Base-by-base conservation (phyloP, 257 asterid genomes). In the Pogostemon cablin region DNA sequence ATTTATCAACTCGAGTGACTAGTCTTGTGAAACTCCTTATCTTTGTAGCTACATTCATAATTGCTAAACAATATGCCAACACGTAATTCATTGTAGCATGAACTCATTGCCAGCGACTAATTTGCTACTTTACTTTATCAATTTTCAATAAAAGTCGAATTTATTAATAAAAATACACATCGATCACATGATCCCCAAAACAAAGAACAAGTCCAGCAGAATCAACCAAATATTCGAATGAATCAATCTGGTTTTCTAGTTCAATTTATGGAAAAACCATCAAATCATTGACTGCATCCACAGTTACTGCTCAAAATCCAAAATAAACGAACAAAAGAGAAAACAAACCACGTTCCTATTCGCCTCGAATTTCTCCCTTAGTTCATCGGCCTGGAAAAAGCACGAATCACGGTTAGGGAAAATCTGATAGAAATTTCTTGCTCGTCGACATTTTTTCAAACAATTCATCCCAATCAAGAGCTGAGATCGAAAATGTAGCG, bases 321-420 rank as follows among this genome's bases (percentile, higher is more conserved):
- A 73, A 43, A 17, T 10, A 50, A 60, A 43, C 50, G 17, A 48
- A 48, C 62, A 0, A 41, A 65, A 59, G 25, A 69, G 69, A 76
- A 12, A 69, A 75, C 87, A 64, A 75, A 93, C 98, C 96, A 87
- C 92, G 53, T 83, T 57, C 73, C 66, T 80, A 82, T 86, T 88
- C 55, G 93, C 90, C 66, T 93, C 98, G 62, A 93, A 93, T 79
- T 67, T 86, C 75, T 82, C 97, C 67, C 98, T 85, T 17, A 93
- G 86, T 43, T 84, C 85, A 81, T 93, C 98, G 38, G 97, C 98
- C 97, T 90, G 82, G 32, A 11, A 49, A 20, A 65, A 54, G 15
- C 47, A 53, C 4, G 3, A 40, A 4, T 43, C 46, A 32, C 39
- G 37, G 7, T 63, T 40, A 69, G 65, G 25, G 20, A 46, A 47